phyloP scores from a whole-genome alignment of 192 early-diverging fungal genomes.

The Coemansia sp. region DNA sequence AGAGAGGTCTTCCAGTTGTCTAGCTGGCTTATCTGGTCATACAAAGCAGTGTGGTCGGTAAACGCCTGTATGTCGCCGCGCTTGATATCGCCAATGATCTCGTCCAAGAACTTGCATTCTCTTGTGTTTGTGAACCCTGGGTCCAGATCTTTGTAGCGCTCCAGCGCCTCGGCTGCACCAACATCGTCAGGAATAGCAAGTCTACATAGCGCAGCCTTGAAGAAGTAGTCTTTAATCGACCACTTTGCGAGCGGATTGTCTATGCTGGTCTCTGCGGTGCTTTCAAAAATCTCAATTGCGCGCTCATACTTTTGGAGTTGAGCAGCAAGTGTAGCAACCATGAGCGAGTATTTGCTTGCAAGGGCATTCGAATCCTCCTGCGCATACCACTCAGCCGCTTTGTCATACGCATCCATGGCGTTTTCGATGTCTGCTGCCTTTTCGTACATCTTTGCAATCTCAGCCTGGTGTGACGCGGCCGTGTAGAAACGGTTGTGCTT shows the following conservation, averaged over 20 bases:
- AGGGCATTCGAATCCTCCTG: constrained; percentile 89
- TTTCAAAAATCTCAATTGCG: constrained; percentile 90
- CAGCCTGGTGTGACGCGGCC: constrained; percentile 93
- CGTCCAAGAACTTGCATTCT: constrained; percentile 78
- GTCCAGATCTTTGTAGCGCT: constrained; percentile 87
- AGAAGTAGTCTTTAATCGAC: constrained; percentile 94
- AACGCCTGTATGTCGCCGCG: constrained; percentile 80
- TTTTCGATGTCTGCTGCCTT: constrained; percentile 74
- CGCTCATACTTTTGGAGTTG: constrained; percentile 85
- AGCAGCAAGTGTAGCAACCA: constrained; percentile 89
- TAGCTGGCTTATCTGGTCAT: constrained; percentile 85
- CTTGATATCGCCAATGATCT: constrained; percentile 72
- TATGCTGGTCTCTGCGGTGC: constrained; percentile 75
- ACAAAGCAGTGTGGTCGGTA: constrained; percentile 76
- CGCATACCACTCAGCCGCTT: constrained; percentile 91
- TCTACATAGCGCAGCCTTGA: constrained; percentile 93
- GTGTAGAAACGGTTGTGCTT: constrained; percentile 83
- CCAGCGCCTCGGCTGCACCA: constrained; percentile 71
- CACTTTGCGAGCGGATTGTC: constrained; percentile 93
- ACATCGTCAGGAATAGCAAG: constrained; percentile 80
- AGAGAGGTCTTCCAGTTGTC: constrained; percentile 97
- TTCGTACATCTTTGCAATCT: constrained; percentile 91
- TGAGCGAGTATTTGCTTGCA: constrained; percentile 86
- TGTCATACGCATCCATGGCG: constrained; percentile 84
- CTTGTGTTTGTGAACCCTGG: constrained; percentile 79